Conservation (phyloP, 1,284 basidiomycete genomes). For the Earliella scabrosa region DNA sequence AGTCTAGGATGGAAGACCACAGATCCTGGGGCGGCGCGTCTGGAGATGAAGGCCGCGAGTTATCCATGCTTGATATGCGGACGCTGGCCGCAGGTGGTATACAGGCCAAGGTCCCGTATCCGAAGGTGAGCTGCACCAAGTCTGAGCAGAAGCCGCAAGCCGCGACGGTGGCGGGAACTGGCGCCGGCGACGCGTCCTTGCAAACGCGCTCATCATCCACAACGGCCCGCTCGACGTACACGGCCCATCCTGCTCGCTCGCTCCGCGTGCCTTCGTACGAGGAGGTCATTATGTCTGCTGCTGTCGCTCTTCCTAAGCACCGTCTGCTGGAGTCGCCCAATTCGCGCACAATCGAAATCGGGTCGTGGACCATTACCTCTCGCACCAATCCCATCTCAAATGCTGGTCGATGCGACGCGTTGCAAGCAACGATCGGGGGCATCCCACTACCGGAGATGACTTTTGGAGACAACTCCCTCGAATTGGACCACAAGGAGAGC, state of each 20-base stretch:
- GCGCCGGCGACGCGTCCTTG: conserved; percentile 27
- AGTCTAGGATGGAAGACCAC: conserved; percentile 91
- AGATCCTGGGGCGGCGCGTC: conserved; percentile 79
- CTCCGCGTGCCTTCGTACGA: conserved; percentile 20
- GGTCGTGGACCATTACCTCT: conserved; percentile 67
- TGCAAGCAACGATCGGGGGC: conserved; percentile 61
- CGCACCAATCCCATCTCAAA: conserved; percentile 78
- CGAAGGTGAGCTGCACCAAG: too few relatives aligned
- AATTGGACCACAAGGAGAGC: conserved; percentile 63
- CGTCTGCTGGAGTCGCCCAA: conserved; percentile 67
- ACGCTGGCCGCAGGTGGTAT: neutral
- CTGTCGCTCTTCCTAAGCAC: conserved; percentile 60
- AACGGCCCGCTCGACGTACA: conserved; percentile 7
- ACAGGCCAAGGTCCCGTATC: too few relatives aligned
- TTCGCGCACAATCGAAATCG: conserved; percentile 66
- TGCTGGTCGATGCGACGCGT: conserved; percentile 70
- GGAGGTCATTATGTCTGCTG: conserved; percentile 41
- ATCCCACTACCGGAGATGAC: conserved; percentile 97
- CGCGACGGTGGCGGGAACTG: conserved; percentile 8
- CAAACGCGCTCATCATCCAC: conserved; percentile 17
- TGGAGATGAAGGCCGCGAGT: conserved; percentile 65
- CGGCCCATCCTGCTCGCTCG: neutral
- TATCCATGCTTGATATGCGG: conserved; percentile 37
- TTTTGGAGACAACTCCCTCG: conserved; percentile 86
- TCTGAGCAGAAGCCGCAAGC: neutral